Percentiles rank a stretch among this genome's conserved stretches.
Evolutionary conservation across 441 rosid species (phyloP).

Genomic region (Croton setiger): DNA sequence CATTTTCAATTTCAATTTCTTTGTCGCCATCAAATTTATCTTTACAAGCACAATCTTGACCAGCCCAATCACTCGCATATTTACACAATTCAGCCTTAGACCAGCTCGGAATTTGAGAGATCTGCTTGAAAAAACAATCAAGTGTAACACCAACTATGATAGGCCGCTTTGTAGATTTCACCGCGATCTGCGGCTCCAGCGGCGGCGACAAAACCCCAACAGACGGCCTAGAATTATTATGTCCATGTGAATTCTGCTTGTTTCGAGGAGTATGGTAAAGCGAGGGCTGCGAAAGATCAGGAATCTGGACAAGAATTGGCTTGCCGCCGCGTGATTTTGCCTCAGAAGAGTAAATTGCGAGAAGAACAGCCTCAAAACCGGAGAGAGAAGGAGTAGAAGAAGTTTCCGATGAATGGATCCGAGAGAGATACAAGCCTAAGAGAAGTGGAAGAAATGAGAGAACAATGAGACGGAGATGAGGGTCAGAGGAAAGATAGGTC

Average conservation of each 20-base stretch:
- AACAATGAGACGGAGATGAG: slow-evolving; percentile 74
- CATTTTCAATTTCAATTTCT: slow-evolving; percentile 23
- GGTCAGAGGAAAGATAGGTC: slow-evolving; percentile 68
- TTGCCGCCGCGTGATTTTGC: slow-evolving; percentile 74
- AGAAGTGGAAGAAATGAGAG: slow-evolving; percentile 82
- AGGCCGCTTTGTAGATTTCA: slow-evolving; percentile 83
- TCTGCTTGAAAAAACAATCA: slow-evolving; percentile 68
- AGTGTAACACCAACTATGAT: slow-evolving; percentile 62
- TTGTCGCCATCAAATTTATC: slow-evolving; percentile 41
- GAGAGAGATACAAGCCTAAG: slow-evolving; percentile 58
- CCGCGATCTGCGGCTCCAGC: slow-evolving; percentile 80
- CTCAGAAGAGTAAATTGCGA: slow-evolving; percentile 73
- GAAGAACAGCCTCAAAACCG: slow-evolving; percentile 91
- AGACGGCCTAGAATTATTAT: slow-evolving; percentile 30
- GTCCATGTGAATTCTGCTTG: slow-evolving; percentile 19
- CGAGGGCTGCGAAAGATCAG: slow-evolving; percentile 86
- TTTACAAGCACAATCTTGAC: slow-evolving; percentile 69
- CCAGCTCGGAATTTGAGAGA: slow-evolving; percentile 82
- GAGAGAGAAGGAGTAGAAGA: slow-evolving; percentile 60
- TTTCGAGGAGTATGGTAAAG: slow-evolving; percentile 70
- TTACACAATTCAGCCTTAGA: slow-evolving; percentile 72
- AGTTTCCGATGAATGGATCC: slow-evolving; percentile 59
- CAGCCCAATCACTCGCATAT: slow-evolving; percentile 67
- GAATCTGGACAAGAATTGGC: slow-evolving; percentile 56
- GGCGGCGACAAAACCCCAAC: slow-evolving; percentile 68